phyloP scores from a whole-genome alignment of 345 rosid species.

The Microthlaspi erraticum region DNA sequence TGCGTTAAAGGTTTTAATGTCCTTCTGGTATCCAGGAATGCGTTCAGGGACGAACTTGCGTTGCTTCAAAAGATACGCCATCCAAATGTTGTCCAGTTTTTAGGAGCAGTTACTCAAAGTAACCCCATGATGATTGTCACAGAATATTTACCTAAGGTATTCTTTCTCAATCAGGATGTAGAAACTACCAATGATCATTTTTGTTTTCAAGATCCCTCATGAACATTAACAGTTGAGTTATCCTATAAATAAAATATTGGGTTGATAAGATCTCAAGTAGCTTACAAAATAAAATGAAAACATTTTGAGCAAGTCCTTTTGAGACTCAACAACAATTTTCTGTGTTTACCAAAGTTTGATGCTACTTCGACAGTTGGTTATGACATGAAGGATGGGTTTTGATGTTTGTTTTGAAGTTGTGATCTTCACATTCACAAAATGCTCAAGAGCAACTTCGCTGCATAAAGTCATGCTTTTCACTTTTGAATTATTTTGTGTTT shows the following conservation, averaged over 20 bases:
- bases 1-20: constrained; percentile 16
- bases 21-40: constrained; percentile 55
- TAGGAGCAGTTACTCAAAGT: constrained; percentile 90
- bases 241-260: neutral
- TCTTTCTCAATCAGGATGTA: constrained; percentile 24
- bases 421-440: constrained; percentile 18
- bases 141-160: constrained; percentile 75
- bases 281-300: neutral
- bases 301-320: constrained; percentile 9
- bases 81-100: constrained; percentile 88
- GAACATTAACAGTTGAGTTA: constrained; percentile 7
- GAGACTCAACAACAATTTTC: neutral
- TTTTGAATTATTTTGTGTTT: neutral
- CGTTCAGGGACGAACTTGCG: constrained; percentile 82
- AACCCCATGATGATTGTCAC: constrained; percentile 91
- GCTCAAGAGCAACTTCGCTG: constrained; percentile 16
- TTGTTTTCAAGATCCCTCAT: constrained; percentile 5
- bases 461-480: constrained; percentile 3
- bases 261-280: neutral
- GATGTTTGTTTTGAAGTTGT: constrained; percentile 16
- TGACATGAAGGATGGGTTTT: constrained; percentile 2
- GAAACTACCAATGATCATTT: constrained; percentile 1
- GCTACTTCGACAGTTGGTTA: constrained; percentile 21
- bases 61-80: constrained; percentile 86
- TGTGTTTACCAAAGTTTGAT: neutral